Evolutionary conservation across 108 stramenopile genomes (phyloP), one percentile per base, ranked within the genome.

Genomic region (Nitzschia sp.): DNA sequence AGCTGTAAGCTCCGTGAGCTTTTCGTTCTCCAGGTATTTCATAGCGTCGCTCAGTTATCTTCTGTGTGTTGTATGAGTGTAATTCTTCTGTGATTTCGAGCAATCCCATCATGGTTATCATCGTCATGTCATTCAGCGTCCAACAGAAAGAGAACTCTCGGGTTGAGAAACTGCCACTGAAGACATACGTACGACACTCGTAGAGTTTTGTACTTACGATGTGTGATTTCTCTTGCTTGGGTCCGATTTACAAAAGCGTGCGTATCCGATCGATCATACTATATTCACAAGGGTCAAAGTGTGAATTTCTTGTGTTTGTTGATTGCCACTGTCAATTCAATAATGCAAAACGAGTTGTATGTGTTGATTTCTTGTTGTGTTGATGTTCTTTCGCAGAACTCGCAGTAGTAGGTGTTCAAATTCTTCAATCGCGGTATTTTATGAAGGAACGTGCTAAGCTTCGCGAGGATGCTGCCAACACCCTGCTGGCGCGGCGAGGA

Each of bases 21-120:
- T 81, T 31, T 88, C 87, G 54, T 90, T 87, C 47, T 91, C 85
- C 15, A 94, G 70, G 56, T 84, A 94, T 53, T 94, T 94, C 93
- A 94, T 94, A 65, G 27, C 66, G 59, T 13, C 13, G 13, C 38
- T 13, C 38, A 42, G 63, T 3, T 21, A 2, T 42, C 27, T 25
- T 57, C n/a, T 24, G 26, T 57, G 29, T 28, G 26, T 57, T 25
- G 51, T 53, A 6, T 25, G 18, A 17, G 8, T 53, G n/a, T 53
- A 53, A n/a, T 53, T 53, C 24, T 42, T n/a, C n/a, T n/a, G n/a
- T n/a, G n/a, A n/a, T n/a, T n/a, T 42, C 38, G 15, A 42, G 38
- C 38, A 8, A 42, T 42, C 38, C 8, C 8, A 42, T 8, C 15
- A 42, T 42, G 21, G 21, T 5, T 51, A 17, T 21, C 17, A 19